Conservation (phyloP, 345 rosid species). For the Linum trigynum region DNA sequence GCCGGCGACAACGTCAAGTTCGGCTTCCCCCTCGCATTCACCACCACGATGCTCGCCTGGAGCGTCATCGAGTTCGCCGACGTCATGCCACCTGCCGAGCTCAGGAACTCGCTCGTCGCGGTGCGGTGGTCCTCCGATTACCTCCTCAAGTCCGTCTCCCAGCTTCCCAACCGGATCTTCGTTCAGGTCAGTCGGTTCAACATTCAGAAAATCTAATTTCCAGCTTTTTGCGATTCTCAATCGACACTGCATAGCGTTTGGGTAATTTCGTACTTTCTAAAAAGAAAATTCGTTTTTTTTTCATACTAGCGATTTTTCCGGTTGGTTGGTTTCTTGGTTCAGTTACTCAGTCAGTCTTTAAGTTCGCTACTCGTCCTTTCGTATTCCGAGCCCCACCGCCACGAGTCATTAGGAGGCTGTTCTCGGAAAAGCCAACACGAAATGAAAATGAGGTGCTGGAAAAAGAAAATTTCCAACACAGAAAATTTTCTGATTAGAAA, state of each 20-base stretch:
- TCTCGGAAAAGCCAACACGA: background rate
- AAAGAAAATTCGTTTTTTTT: background rate
- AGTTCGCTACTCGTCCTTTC: background rate
- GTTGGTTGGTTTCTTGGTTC: background rate
- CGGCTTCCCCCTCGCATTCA: background rate
- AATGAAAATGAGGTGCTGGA: background rate
- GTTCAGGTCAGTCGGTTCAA: background rate
- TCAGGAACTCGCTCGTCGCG: conserved; percentile 3
- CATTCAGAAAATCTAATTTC: background rate
- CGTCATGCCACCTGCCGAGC: background rate
- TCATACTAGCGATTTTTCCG: background rate
- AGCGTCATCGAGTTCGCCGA: conserved; percentile 1
- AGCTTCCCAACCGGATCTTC: conserved; percentile 1
- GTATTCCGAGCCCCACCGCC: background rate
- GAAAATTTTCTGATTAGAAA: no score
- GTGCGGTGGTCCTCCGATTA: conserved; percentile 3
- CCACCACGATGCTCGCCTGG: conserved; percentile 9
- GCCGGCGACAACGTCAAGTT: conserved; percentile 7
- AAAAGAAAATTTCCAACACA: no score
- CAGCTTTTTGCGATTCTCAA: background rate
- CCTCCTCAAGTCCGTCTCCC: conserved; percentile 5
- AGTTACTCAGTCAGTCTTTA: background rate
- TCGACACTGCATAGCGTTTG: background rate
- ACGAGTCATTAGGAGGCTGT: background rate
- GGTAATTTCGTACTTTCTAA: background rate